Base-by-base conservation (phyloP, 306 rosid species). In the Cicer yamashitae region DNA sequence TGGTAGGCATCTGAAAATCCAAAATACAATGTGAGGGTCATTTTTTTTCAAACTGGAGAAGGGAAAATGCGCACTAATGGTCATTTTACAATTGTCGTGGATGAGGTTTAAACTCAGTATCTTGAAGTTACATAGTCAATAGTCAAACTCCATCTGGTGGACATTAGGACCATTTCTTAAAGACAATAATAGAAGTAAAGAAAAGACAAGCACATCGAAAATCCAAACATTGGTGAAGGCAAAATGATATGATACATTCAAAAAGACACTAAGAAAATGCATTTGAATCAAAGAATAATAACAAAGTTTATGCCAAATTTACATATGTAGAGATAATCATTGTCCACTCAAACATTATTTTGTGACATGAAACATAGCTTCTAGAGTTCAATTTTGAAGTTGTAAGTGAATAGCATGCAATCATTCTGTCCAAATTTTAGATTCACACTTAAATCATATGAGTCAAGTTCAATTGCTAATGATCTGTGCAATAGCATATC, bases 1-100 rank as follows among this genome's bases (percentile, higher is more conserved):
- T 73, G 76, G 81, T 90, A 92, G 7, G 89, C 70, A 79, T 96
- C 99, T 94, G 93, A 82, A 61, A 64, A 54, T 78, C 77, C 60
- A 61, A 80, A n/a, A 6, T 14, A 53, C 73, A 79, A 71, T 45
- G 68, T 78, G 38, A 84, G 79, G 71, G 56, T 30, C 34, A 30
- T 30, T 30, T 30, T 30, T 30, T 3, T 30, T 3, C 34, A 30
- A 3, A 30, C 34, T 30, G 34, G 34, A 30, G 34, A 30, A 30
- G 34, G 34, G 34, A 30, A 30, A 30, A 30, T 30, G 34, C 0
- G 34, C 0, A 30, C 5, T 3, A 30, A 30, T 30, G 34, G 34
- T 30, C 34, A 30, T 30, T 30, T 30, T 30, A 30, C 5, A 30
- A 30, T 30, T 30, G 34, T 30, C 5, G 5, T 0, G 0, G 5